Conservation (phyloP, 2,329 filamentous ascomycete genomes). For the Cladophialophora bantiana region DNA sequence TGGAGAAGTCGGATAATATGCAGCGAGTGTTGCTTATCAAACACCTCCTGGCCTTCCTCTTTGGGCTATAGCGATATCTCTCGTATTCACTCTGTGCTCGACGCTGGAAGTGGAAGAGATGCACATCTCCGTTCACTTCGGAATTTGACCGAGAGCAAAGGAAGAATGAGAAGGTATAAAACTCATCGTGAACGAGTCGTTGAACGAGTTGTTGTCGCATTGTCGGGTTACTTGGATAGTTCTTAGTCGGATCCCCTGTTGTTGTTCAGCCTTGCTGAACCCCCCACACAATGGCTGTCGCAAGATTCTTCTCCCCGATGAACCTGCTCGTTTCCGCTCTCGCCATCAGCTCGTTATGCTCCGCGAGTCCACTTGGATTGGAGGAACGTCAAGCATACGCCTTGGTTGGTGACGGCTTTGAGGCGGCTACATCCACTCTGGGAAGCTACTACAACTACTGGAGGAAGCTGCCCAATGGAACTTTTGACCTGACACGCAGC, state of each 20-base stretch:
- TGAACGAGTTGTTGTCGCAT: neutral
- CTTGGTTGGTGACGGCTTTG: constrained; percentile 30
- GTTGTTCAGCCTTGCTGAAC: constrained; percentile 11
- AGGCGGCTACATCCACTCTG: constrained; percentile 24
- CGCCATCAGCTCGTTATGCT: constrained; percentile 5
- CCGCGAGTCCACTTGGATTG: constrained; percentile 15
- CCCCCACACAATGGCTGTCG: constrained; percentile 1
- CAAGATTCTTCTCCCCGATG: neutral
- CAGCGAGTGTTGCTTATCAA: neutral
- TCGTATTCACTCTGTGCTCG: neutral
- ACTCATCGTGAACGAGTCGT: neutral
- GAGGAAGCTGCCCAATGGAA: constrained; percentile 40
- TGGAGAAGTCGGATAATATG: neutral
- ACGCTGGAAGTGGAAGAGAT: neutral
- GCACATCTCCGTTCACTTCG: constrained; percentile 9
- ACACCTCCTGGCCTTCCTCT: neutral
- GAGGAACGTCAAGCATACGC: constrained; percentile 29
- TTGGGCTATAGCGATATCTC: constrained; percentile 11
- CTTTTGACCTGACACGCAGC: constrained; percentile 45
- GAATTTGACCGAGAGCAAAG: neutral
- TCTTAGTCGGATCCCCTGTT: neutral
- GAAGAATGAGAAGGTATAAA: constrained; percentile 12
- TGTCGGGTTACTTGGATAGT: neutral
- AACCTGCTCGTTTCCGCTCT: constrained; percentile 17
- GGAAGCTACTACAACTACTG: constrained; percentile 48